A percentile compares a stretch with the other conserved stretches of the same genome.
phyloP scores from a whole-genome alignment of 2,329 filamentous ascomycete genomes.

The Arthrobotrys sinensis region DNA sequence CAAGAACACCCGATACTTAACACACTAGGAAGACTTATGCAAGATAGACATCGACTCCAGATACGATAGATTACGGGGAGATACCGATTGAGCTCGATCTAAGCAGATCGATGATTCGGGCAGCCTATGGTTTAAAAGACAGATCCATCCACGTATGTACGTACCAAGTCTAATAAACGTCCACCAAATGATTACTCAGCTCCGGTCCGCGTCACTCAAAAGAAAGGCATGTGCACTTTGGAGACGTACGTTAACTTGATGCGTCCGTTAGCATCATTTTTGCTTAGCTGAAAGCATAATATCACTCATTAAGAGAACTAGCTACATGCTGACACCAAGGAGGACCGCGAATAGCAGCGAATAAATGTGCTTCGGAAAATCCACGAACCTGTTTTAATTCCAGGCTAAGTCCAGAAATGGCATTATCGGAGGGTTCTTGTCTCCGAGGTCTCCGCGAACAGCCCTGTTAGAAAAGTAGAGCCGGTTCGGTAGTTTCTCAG shows the following conservation, averaged over 20 bases:
- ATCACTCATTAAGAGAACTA: constrained; percentile 16
- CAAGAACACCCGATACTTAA: neutral
- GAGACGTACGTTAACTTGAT: constrained; percentile 7
- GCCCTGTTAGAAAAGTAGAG: constrained; percentile 11
- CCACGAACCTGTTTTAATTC: constrained; percentile 9
- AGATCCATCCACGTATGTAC: neutral
- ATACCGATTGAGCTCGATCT: too few species aligned
- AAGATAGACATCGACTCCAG: neutral
- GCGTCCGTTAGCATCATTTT: neutral
- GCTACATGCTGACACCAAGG: constrained; percentile 5
- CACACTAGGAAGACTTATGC: neutral
- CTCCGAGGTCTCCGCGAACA: constrained; percentile 30
- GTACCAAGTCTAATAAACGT: neutral
- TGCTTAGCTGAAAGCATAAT: constrained; percentile 21
- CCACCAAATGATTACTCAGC: constrained; percentile 18
- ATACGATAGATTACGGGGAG: neutral
- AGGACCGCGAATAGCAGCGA: neutral
- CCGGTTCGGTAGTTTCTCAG: constrained; percentile 40
- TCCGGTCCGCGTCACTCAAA: neutral
- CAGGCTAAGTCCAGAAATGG: constrained; percentile 29
- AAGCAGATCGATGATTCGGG: neutral
- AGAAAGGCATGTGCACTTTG: neutral
- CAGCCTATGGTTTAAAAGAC: neutral
- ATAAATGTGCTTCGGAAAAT: constrained; percentile 13
- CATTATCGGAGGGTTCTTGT: constrained; percentile 40